phyloP scores from a whole-genome alignment of 108 stramenopile species.

The Seminavis robusta region DNA sequence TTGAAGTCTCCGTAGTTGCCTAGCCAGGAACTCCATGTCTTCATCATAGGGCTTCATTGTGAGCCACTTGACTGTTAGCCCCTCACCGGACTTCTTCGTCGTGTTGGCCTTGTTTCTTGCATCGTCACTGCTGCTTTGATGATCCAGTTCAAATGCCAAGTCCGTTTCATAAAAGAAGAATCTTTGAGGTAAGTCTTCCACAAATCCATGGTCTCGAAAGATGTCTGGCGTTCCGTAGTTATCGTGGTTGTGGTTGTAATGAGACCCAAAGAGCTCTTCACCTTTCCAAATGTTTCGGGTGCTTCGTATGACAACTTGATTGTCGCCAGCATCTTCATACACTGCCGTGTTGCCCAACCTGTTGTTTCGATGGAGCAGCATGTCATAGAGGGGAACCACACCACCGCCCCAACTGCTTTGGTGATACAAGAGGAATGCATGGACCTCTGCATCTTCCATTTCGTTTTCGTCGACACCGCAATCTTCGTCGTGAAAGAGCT shows the following conservation, averaged over 20 bases:
- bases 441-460: no score
- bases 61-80: constrained; percentile 19
- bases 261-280: constrained; percentile 61
- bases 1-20: constrained; percentile 19
- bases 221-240: constrained; percentile 30
- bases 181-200: constrained; percentile 32
- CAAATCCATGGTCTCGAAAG: constrained; percentile 34
- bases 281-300: constrained; percentile 43
- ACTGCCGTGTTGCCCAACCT: constrained; percentile 27
- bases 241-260: no score
- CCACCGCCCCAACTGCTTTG: constrained; percentile 54
- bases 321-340: constrained; percentile 2
- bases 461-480: no score
- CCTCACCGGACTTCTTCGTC: no score
- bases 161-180: constrained; percentile 7
- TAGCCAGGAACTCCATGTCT: constrained; percentile 8
- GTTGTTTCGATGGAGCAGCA: constrained; percentile 51
- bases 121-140: no score
- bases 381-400: constrained; percentile 64
- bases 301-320: no score
- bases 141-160: neutral
- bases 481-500: no score
- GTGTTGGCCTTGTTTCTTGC: no score
- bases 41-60: neutral
- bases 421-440: constrained; percentile 51